These are phyloP conservation scores for Rhypophila decipiens DNA, from an alignment of 495 filamentous ascomycete species.

Conservation along the genomic window DNA sequence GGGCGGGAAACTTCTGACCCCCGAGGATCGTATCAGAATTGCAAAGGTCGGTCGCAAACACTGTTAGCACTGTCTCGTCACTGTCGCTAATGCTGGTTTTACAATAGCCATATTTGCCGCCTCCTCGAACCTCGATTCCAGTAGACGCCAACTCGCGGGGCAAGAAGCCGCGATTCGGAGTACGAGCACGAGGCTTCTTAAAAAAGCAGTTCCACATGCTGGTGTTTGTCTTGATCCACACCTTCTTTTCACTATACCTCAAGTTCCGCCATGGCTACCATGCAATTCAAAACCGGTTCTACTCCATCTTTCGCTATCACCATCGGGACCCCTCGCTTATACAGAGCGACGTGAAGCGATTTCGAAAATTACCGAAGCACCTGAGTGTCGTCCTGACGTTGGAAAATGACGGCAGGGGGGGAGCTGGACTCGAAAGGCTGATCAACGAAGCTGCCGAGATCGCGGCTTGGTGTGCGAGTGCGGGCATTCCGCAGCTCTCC, in stretches of 20 bases:
- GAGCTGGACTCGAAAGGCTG: constrained; percentile 66
- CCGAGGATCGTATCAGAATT: constrained; percentile 62
- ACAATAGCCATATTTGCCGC: constrained; percentile 61
- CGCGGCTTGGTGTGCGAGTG: constrained; percentile 82
- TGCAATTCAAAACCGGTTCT: constrained; percentile 62
- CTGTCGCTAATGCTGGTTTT: constrained; percentile 49
- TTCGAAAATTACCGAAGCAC: constrained; percentile 70
- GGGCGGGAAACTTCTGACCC: constrained; percentile 52
- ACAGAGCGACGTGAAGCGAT: constrained; percentile 70
- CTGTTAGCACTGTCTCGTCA: constrained; percentile 57
- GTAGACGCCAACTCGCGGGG: constrained; percentile 11
- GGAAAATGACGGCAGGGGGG: constrained; percentile 59
- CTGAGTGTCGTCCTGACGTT: constrained; percentile 78
- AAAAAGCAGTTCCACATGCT: constrained; percentile 59
- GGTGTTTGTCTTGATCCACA: constrained; percentile 66
- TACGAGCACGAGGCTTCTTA: constrained; percentile 66
- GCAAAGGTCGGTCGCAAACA: constrained; percentile 42
- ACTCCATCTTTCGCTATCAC: constrained; percentile 83
- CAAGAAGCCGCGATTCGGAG: constrained; percentile 39
- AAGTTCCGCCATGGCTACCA: constrained; percentile 74
- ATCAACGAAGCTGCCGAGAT: constrained; percentile 88
- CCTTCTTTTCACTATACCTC: constrained; percentile 79
- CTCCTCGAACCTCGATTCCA: constrained; percentile 33
- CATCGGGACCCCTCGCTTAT: constrained; percentile 91
- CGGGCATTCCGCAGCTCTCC: constrained; percentile 76